Base-by-base conservation (phyloP, 2,329 filamentous ascomycete genomes). In the Claviceps sp. region DNA sequence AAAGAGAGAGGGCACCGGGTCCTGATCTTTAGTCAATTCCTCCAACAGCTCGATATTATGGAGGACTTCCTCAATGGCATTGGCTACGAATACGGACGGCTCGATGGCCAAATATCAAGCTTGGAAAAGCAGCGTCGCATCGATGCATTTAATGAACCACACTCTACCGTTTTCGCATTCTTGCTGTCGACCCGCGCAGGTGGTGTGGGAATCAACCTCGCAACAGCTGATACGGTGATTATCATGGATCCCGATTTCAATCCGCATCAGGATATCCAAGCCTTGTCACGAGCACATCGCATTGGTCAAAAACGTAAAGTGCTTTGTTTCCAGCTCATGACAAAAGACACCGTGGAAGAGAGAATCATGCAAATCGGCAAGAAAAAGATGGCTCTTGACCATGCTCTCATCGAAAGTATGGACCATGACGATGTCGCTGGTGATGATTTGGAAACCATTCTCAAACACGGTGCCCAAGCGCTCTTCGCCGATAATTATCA, bases 201-300 rank as follows among this genome's bases (percentile, higher is more conserved):
- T 51, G 93, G 94, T 61, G 91, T 98, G 0, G 94, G 93, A 16
- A 98, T 98, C 72, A 98, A 98, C 63, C 76, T 98, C 52, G 93
- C 93, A 0, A 95, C 90, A 7, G 93, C 93, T 2, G 93, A 98
- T 63, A 98, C 93, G 0, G 94, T 98, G 55, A 96, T 98, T 57
- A 96, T 98, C 58, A 81, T 97, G 58, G 90, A 98, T 60, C 89
- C 89, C 0, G 93, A 98, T 63, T 97, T 95, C 73, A 98, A 98
- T 56, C 93, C 93, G 0, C 93, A 98, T 63, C 93, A 98, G 67
- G 94, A 98, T 62, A 86, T 98, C 42, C 93, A 98, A 66, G 93
- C 93, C 0, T 76, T 98, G 34, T 95, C 91, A 34, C 83, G 94
- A 57, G 93, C 91, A 17, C 93, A 98, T 67, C 85, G 93, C 26